phyloP scores from a whole-genome alignment of 192 early-diverging fungal species.

The Rhizophagus prolifer region DNA sequence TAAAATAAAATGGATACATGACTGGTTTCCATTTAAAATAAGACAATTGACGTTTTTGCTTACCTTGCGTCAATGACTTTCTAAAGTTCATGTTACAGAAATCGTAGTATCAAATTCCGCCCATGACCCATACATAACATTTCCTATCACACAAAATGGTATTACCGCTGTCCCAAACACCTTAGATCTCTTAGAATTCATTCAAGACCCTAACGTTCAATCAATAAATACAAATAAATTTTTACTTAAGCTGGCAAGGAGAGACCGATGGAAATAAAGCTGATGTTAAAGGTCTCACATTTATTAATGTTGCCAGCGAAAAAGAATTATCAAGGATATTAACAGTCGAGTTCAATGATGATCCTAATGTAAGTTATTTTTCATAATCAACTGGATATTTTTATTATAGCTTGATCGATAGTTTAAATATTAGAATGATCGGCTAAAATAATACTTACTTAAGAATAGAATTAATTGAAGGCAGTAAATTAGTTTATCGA shows the following conservation, averaged over 20 bases:
- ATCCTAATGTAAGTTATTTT: conserved; percentile 26
- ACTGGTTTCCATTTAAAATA: not conserved
- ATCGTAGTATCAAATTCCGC: conserved; percentile 21
- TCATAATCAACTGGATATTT: too few relatives aligned
- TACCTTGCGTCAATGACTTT: not conserved
- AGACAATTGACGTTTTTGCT: not conserved
- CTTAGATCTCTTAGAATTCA: conserved; percentile 28
- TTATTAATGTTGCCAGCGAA: conserved; percentile 30
- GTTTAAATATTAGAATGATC: not conserved
- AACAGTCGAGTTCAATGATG: conserved; percentile 30
- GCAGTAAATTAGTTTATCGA: too few relatives aligned
- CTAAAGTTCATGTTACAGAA: conserved; percentile 26
- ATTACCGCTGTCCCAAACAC: conserved; percentile 24
- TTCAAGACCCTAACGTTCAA: conserved; percentile 23
- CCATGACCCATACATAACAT: conserved; percentile 26
- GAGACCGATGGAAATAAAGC: not conserved
- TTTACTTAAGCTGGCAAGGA: conserved; percentile 22
- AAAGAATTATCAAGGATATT: conserved; percentile 28
- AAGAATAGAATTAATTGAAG: too few relatives aligned
- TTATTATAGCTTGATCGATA: not conserved
- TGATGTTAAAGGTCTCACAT: conserved; percentile 24
- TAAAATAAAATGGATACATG: not conserved
- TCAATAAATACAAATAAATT: conserved; percentile 16
- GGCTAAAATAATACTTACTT: too few relatives aligned
- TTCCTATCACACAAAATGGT: conserved; percentile 9